Conservation (phyloP, 768 basidiomycete species). For the Leccinum longicurvipes region DNA sequence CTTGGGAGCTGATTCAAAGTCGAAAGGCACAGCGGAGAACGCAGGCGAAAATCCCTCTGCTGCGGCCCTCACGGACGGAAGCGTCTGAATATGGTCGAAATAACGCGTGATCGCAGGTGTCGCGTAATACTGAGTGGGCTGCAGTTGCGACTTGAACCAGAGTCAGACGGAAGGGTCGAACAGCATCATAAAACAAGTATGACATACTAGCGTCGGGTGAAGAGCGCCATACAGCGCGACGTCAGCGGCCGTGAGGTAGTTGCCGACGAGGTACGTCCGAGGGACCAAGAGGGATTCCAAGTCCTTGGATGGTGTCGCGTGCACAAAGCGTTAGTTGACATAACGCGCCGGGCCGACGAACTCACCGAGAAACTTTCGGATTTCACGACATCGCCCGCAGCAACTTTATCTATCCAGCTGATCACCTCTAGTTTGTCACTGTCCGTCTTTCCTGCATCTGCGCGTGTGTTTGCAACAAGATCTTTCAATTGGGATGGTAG, state of each 20-base stretch:
- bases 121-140: conserved; percentile 70
- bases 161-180: conserved; percentile 7
- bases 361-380: conserved; percentile 50
- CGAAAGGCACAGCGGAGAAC: conserved; percentile 60
- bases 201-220: conserved; percentile 73
- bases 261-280: conserved; percentile 82
- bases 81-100: conserved; percentile 90
- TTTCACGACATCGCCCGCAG: conserved; percentile 45
- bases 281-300: conserved; percentile 70
- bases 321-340: background rate
- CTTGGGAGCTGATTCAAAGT: conserved; percentile 73
- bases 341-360: background rate
- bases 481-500: conserved; percentile 49
- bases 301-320: conserved; percentile 43
- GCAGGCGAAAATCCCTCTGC: conserved; percentile 49
- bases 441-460: conserved; percentile 51
- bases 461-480: conserved; percentile 44
- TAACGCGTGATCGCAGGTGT: conserved; percentile 86
- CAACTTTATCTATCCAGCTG: conserved; percentile 68
- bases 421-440: conserved; percentile 61
- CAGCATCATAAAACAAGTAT: background rate
- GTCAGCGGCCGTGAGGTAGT: conserved; percentile 86
- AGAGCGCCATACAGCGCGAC: conserved; percentile 88
- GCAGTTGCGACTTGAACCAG: conserved; percentile 57
- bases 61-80: conserved; percentile 56